phyloP scores from a whole-genome alignment of 805 yeast species.

The Wickerhamiella kurtzmanii region DNA sequence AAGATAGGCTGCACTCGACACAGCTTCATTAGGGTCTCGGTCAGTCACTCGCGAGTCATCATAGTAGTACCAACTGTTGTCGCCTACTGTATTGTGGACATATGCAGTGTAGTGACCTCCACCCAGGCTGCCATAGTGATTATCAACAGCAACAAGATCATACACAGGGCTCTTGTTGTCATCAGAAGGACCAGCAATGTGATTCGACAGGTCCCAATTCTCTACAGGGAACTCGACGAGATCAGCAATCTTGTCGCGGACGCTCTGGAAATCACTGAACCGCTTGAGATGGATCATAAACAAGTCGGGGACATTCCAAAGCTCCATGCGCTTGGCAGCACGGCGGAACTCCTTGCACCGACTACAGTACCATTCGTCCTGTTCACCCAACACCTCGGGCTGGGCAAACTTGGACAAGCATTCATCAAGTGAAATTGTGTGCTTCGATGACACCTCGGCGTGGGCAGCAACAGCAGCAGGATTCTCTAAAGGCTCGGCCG shows the following conservation, averaged over 20 bases:
- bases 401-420: conserved; percentile 63
- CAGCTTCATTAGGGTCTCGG: conserved; percentile 44
- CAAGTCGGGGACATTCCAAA: conserved; percentile 91
- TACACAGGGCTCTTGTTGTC: conserved; percentile 36
- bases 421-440: conserved; percentile 46
- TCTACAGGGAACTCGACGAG: conserved; percentile 78
- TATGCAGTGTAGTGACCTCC: conserved; percentile 96
- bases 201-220: conserved; percentile 58
- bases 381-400: conserved; percentile 74
- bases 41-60: conserved; percentile 69
- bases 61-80: conserved; percentile 73
- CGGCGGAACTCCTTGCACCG: conserved; percentile 75
- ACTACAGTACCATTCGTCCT: conserved; percentile 92
- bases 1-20: conserved; percentile 73
- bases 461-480: conserved; percentile 10
- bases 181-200: conserved; percentile 28
- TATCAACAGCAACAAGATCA: conserved; percentile 85
- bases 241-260: conserved; percentile 80
- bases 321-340: conserved; percentile 79
- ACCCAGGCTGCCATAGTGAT: conserved; percentile 90
- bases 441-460: conserved; percentile 21
- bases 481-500: conserved; percentile 8
- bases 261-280: conserved; percentile 69
- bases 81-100: conserved; percentile 57
- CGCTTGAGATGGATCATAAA: conserved; percentile 81